A percentile compares a stretch with the other conserved stretches of the same genome.
These are phyloP conservation scores for Albifimbria verrucaria DNA, from an alignment of 2,329 filamentous ascomycete genomes.

Conservation along the genomic window DNA sequence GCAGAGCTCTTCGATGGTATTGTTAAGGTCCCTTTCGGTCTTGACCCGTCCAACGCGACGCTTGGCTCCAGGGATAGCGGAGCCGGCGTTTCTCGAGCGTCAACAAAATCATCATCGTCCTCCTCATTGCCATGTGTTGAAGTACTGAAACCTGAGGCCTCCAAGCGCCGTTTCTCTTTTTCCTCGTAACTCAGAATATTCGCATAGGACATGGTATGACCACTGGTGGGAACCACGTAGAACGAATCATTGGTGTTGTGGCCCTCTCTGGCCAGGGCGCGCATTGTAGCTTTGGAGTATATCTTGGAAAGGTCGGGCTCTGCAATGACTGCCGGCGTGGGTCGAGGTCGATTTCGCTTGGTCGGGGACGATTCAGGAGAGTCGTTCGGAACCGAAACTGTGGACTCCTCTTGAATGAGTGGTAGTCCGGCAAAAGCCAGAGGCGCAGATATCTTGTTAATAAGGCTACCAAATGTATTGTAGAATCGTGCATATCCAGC, in stretches of 20 bases:
- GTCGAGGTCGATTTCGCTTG: constrained; percentile 30
- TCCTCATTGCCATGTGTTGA: constrained; percentile 52
- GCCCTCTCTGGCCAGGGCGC: constrained; percentile 69
- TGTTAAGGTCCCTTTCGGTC: constrained; percentile 47
- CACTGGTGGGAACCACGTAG: constrained; percentile 89
- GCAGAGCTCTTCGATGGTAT: constrained; percentile 81
- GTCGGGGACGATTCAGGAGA: constrained; percentile 35
- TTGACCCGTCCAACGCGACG: constrained; percentile 37
- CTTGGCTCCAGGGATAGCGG: constrained; percentile 40
- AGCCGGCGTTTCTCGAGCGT: constrained; percentile 68
- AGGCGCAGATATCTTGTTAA: constrained; percentile 85
- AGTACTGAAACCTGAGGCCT: constrained; percentile 48
- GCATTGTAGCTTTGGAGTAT: constrained; percentile 81
- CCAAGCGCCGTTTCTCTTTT: constrained; percentile 61
- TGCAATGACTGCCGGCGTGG: constrained; percentile 17
- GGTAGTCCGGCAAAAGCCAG: constrained; percentile 91
- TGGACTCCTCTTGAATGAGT: constrained; percentile 54
- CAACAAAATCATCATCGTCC: constrained; percentile 83
- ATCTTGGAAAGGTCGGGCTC: constrained; percentile 79
- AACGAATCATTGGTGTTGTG: constrained; percentile 72
- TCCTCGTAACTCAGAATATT: constrained; percentile 74
- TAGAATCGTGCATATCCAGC: constrained; percentile 91
- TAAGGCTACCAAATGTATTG: constrained; percentile 81
- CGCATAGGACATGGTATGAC: constrained; percentile 89
- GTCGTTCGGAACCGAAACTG: constrained; percentile 23